Conservation (phyloP, 768 basidiomycete species). For the Lactarius tabidus region DNA sequence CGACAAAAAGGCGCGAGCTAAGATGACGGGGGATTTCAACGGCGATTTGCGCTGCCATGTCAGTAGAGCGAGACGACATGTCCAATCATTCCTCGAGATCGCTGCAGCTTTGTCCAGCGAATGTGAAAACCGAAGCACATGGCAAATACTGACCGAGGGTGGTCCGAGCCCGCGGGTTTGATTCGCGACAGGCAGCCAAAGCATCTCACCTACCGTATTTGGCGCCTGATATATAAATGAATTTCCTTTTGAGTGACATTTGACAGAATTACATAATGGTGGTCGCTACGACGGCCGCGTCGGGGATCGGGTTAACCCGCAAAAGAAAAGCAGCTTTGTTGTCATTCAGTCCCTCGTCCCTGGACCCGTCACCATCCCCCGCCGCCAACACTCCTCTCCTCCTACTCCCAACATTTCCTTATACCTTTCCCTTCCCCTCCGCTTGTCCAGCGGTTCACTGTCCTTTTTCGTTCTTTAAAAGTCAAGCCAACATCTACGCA, state of each 20-base stretch:
- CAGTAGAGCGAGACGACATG: not conserved
- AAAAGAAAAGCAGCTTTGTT: not conserved
- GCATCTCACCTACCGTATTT: not conserved
- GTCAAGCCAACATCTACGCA: not conserved
- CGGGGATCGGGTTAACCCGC: not conserved
- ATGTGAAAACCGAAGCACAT: not conserved
- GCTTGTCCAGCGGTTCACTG: slow-evolving; percentile 24
- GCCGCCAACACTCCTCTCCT: not conserved
- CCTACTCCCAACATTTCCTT: too few species aligned
- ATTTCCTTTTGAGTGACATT: not conserved
- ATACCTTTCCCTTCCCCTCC: slow-evolving; percentile 9
- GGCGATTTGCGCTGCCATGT: not conserved
- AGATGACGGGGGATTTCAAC: not conserved
- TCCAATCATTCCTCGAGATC: not conserved
- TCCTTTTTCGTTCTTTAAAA: slow-evolving; percentile 20
- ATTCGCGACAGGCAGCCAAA: not conserved
- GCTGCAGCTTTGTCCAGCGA: not conserved
- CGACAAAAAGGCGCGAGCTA: not conserved
- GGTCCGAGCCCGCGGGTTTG: not conserved
- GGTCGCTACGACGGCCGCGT: not conserved
- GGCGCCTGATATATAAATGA: not conserved
- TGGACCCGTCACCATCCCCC: not conserved
- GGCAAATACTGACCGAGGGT: not conserved
- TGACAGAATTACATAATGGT: not conserved
- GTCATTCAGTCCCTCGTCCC: not conserved